These are phyloP conservation scores for Cyclostephanos invisitatus DNA, from an alignment of 108 stramenopile genomes.

Conservation along the genomic window DNA sequence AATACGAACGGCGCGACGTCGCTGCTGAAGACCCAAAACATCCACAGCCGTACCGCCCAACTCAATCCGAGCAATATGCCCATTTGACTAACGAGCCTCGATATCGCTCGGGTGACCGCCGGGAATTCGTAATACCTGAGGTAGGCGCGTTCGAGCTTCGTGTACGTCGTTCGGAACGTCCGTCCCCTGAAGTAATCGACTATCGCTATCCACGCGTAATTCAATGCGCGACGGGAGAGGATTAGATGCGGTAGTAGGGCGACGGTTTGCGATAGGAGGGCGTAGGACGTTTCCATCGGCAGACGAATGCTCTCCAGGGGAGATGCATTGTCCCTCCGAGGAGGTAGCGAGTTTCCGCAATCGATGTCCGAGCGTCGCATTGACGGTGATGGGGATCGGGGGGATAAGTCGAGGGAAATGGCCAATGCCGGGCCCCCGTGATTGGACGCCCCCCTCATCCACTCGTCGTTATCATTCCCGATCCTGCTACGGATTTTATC, in stretches of 20 bases:
- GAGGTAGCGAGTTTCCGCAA: not conserved
- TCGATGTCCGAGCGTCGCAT: too few relatives aligned
- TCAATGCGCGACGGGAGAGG: slow-evolving; percentile 37
- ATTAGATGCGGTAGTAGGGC: slow-evolving; percentile 40
- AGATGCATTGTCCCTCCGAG: not conserved
- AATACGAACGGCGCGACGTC: slow-evolving; percentile 17
- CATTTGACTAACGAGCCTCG: slow-evolving; percentile 49
- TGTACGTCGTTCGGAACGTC: slow-evolving; percentile 60
- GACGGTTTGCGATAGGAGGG: slow-evolving; percentile 18
- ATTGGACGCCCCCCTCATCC: not conserved
- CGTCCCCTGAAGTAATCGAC: slow-evolving; percentile 67
- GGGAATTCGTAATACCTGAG: slow-evolving; percentile 65
- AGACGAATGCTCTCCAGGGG: not conserved
- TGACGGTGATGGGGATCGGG: not conserved
- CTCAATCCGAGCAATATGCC: slow-evolving; percentile 44
- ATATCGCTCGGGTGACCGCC: slow-evolving; percentile 51
- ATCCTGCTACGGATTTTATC: slow-evolving; percentile 17
- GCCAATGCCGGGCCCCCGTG: slow-evolving; percentile 9
- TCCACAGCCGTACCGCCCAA: slow-evolving; percentile 38
- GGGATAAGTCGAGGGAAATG: slow-evolving; percentile 17
- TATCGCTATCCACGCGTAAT: slow-evolving; percentile 37
- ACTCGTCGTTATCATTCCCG: slow-evolving; percentile 4
- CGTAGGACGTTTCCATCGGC: slow-evolving; percentile 7
- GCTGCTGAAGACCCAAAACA: slow-evolving; percentile 32
- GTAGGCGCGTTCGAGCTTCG: slow-evolving; percentile 49